Evolutionary conservation across 2,329 filamentous ascomycete genomes (phyloP).

Genomic region (Hymenotorrendiella dingleyae): DNA sequence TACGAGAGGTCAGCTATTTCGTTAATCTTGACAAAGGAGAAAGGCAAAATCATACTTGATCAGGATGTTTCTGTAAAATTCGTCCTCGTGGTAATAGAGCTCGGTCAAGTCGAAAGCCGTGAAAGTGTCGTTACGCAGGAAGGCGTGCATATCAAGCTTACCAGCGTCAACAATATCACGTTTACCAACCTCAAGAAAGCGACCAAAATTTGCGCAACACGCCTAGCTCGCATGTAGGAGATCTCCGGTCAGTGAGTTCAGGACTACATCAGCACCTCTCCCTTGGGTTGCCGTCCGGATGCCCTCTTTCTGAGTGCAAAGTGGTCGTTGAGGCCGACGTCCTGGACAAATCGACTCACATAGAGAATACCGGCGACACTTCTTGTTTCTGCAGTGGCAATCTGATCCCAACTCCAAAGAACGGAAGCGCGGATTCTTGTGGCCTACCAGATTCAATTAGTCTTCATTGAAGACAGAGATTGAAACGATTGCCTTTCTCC

Average conservation of each 20-base stretch:
- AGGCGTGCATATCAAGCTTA: slow-evolving; percentile 24
- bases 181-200: slow-evolving; percentile 35
- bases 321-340: too few species aligned
- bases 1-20: too few species aligned
- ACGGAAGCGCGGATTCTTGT: too few species aligned
- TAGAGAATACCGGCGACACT: too few species aligned
- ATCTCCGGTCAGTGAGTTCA: slow-evolving; percentile 21
- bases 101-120: slow-evolving; percentile 18
- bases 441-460: too few species aligned
- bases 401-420: too few species aligned
- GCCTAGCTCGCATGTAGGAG: slow-evolving; percentile 25
- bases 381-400: too few species aligned
- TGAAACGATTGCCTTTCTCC: too few species aligned
- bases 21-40: not conserved
- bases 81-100: slow-evolving; percentile 4
- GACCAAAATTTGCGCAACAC: slow-evolving; percentile 31
- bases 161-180: slow-evolving; percentile 23
- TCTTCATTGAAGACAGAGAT: too few species aligned
- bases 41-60: slow-evolving; percentile 17
- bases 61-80: slow-evolving; percentile 1
- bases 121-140: slow-evolving; percentile 18
- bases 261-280: slow-evolving; percentile 22
- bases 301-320: too few species aligned
- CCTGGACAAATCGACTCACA: too few species aligned
- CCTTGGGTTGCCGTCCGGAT: slow-evolving; percentile 18